Evolutionary conservation across 176 grass and related monocot genomes (phyloP), one percentile per base, ranked within the genome.

Genomic region (Eleusine coracana): DNA sequence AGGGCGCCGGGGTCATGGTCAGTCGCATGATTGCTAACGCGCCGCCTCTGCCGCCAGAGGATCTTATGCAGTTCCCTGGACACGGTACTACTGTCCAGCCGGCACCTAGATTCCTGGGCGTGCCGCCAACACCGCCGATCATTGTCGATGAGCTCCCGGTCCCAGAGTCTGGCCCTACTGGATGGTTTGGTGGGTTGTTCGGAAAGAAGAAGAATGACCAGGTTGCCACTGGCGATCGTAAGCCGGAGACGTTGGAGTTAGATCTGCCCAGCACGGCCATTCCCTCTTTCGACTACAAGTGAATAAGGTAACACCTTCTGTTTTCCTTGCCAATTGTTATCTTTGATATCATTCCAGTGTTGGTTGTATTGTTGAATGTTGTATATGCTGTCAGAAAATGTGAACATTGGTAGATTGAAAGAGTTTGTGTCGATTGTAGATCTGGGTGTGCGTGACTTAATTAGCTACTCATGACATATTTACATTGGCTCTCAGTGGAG

Each of bases 1-100:
- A 94, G 88, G 94, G 94, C 11, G 42, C 86, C 6, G 83, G 92
- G 14, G 18, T 81, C 70, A 52, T 81, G 77, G 6, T 82, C 50
- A 74, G 41, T 17, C 61, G 70, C 67, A 3, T 31, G 5, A 0
- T 39, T 50, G 7, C 4, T 18, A 5, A 16, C 31, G 0, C 0
- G 18, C 28, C 51, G 8, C 64, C 0, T 12, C 28, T 27, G 8
- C 64, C 3, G 14, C 31, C 27, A 5, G 27, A 29, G 70, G 52
- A 68, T 38, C 27, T 7, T 25, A 10, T 25, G 6, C 73, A 58
- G 18, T 7, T 10, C 74, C 16, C 75, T 21, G 38, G 4, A 2
- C 18, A 36, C 18, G 69, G 72, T 34, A 34, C 2, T 16, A 34
- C 78, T 45, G 52, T 66, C 42, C 80, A 82, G 10, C 75, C 65